A percentile compares a stretch with the other conserved stretches of the same genome.
Conservation (phyloP, 768 basidiomycete genomes). For the Collybia sordida region DNA sequence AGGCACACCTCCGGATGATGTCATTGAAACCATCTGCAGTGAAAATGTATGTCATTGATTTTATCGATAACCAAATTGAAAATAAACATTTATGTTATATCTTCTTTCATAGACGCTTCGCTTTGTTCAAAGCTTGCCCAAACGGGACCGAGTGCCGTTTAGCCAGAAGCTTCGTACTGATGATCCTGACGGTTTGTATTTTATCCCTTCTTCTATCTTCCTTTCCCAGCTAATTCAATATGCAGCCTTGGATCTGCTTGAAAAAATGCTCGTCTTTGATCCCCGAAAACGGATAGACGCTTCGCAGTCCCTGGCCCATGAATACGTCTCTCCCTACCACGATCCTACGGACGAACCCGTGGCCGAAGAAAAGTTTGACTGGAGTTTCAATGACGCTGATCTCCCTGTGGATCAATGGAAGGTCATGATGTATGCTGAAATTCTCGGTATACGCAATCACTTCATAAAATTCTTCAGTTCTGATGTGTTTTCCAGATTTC, state of each 20-base stretch:
- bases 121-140: constrained; percentile 97
- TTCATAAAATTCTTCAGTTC: background rate
- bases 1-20: constrained; percentile 99
- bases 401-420: constrained; percentile 99
- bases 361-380: constrained; percentile 93
- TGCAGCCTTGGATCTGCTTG: constrained; percentile 89
- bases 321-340: constrained; percentile 96
- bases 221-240: constrained; percentile 1
- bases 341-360: constrained; percentile 98
- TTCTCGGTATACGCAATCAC: constrained; percentile 66
- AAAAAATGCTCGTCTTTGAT: constrained; percentile 99
- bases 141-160: constrained; percentile 94
- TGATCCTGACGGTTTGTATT: constrained; percentile 75
- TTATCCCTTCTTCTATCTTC: background rate
- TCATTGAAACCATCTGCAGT: constrained; percentile 97
- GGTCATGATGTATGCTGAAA: constrained; percentile 99
- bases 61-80: constrained; percentile 6
- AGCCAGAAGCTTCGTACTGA: constrained; percentile 87
- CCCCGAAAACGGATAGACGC: constrained; percentile 97
- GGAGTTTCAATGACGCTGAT: constrained; percentile 99
- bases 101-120: constrained; percentile 74
- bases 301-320: constrained; percentile 83
- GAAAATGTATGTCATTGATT: constrained; percentile 74
- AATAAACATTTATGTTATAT: too few relatives aligned
- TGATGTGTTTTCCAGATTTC: constrained; percentile 52